These are phyloP conservation scores for Globisporangium polare DNA, from an alignment of 352 stramenopile genomes.

Conservation along the genomic window DNA sequence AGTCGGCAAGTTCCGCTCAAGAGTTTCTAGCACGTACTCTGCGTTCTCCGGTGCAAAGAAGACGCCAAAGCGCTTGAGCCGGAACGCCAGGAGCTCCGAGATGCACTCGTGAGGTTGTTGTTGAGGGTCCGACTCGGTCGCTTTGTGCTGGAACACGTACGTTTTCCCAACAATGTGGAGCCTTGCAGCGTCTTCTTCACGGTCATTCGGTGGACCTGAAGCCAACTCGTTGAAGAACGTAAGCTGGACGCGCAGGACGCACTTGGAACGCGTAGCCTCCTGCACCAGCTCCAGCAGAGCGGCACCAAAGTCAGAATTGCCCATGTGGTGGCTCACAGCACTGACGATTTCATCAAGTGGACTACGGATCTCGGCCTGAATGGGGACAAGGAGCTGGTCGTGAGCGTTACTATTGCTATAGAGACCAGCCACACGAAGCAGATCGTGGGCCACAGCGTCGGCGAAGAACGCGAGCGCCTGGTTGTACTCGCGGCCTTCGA, in stretches of 20 bases:
- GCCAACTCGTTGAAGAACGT: neutral
- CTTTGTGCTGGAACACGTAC: constrained; percentile 34
- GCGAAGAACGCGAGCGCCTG: constrained; percentile 40
- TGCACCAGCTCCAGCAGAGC: constrained; percentile 17
- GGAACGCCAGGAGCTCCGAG: constrained; percentile 20
- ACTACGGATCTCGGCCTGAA: neutral
- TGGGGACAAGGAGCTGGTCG: neutral
- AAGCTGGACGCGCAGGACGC: constrained; percentile 10
- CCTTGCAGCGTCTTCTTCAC: neutral
- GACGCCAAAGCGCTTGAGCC: constrained; percentile 26
- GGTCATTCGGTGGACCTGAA: neutral
- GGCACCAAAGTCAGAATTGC: constrained; percentile 14
- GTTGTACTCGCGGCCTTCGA: constrained; percentile 28
- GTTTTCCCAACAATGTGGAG: constrained; percentile 27
- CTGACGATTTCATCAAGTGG: constrained; percentile 2
- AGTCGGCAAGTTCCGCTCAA: neutral
- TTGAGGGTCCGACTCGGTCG: constrained; percentile 7
- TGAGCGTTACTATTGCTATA: neutral
- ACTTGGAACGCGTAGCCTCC: constrained; percentile 20
- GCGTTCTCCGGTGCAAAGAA: constrained; percentile 31
- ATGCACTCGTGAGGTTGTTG: neutral
- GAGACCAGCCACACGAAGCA: constrained; percentile 21
- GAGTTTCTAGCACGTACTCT: constrained; percentile 10
- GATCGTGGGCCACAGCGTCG: constrained; percentile 31
- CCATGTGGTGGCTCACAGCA: constrained; percentile 2